phyloP scores from a whole-genome alignment of 352 stramenopile species.

The Halophytophthora polymorphica region DNA sequence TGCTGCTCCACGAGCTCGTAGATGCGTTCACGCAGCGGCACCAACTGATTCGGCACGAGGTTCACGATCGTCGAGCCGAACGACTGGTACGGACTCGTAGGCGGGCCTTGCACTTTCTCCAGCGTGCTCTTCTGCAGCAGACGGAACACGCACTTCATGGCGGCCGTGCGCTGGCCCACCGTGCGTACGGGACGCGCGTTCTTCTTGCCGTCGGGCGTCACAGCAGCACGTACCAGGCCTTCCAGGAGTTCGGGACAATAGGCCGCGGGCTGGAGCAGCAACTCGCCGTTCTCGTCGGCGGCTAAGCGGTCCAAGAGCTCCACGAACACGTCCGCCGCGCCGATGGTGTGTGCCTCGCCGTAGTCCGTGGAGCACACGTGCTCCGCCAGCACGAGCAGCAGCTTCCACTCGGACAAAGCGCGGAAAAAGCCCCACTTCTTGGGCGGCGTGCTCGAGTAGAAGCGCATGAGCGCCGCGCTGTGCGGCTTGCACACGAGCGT shows the following conservation, averaged over 20 bases:
- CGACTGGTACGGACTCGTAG: slow-evolving; percentile 82
- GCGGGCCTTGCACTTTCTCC: slow-evolving; percentile 74
- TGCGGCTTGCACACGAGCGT: slow-evolving; percentile 87
- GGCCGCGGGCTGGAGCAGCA: slow-evolving; percentile 82
- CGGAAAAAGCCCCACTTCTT: slow-evolving; percentile 90
- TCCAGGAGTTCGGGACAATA: slow-evolving; percentile 85
- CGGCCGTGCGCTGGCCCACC: slow-evolving; percentile 69
- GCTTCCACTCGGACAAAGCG: slow-evolving; percentile 83
- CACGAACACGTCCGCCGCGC: slow-evolving; percentile 85
- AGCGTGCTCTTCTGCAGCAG: slow-evolving; percentile 71
- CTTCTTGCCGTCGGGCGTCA: slow-evolving; percentile 32
- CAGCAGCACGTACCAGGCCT: slow-evolving; percentile 64
- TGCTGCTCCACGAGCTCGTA: slow-evolving; percentile 66
- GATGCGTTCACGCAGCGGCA: slow-evolving; percentile 62
- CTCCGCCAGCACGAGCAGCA: slow-evolving; percentile 79
- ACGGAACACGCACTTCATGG: slow-evolving; percentile 81
- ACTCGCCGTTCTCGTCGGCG: slow-evolving; percentile 85
- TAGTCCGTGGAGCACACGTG: slow-evolving; percentile 72
- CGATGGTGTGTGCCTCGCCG: slow-evolving; percentile 68
- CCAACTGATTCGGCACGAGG: slow-evolving; percentile 78
- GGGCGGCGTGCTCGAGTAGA: slow-evolving; percentile 60
- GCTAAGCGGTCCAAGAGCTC: slow-evolving; percentile 85
- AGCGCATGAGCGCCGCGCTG: slow-evolving; percentile 61
- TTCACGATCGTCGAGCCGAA: slow-evolving; percentile 86
- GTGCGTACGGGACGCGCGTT: slow-evolving; percentile 20